Evolutionary conservation across 2,329 filamentous ascomycete genomes (phyloP).

Genomic region (Clonostachys rosea): DNA sequence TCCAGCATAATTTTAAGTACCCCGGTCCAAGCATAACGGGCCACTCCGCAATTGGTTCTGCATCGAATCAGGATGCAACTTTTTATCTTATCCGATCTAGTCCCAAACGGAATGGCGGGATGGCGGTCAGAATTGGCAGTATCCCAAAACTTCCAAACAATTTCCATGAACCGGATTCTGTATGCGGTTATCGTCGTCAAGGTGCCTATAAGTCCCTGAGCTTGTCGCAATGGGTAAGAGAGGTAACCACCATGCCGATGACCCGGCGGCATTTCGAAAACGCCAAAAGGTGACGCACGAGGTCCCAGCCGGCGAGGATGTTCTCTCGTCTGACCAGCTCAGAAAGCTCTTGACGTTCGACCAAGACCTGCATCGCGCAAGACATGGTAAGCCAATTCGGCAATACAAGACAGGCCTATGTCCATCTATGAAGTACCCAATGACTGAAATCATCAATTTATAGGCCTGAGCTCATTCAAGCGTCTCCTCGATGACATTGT

Average conservation of each 20-base stretch:
- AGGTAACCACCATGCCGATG: constrained; percentile 27
- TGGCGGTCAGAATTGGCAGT: constrained; percentile 25
- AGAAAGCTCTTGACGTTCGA: constrained; percentile 65
- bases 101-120: constrained; percentile 16
- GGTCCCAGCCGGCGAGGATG: constrained; percentile 53
- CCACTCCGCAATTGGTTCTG: too few relatives aligned
- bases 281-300: constrained; percentile 53
- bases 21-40: too few relatives aligned
- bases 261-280: constrained; percentile 38
- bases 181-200: neutral
- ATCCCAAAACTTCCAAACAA: constrained; percentile 23
- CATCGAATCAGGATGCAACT: too few relatives aligned
- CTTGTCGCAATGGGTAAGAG: constrained; percentile 37
- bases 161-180: too few relatives aligned
- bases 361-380: constrained; percentile 62
- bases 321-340: constrained; percentile 62
- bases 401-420: neutral
- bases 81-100: neutral
- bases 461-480: constrained; percentile 67
- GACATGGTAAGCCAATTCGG: constrained; percentile 48
- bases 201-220: neutral
- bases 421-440: neutral
- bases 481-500: constrained; percentile 64
- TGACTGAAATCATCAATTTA: neutral
- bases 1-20: neutral